Evolutionary conservation across 1,139 yeast species (phyloP).

Genomic region (Blastobotrys aristatus): DNA sequence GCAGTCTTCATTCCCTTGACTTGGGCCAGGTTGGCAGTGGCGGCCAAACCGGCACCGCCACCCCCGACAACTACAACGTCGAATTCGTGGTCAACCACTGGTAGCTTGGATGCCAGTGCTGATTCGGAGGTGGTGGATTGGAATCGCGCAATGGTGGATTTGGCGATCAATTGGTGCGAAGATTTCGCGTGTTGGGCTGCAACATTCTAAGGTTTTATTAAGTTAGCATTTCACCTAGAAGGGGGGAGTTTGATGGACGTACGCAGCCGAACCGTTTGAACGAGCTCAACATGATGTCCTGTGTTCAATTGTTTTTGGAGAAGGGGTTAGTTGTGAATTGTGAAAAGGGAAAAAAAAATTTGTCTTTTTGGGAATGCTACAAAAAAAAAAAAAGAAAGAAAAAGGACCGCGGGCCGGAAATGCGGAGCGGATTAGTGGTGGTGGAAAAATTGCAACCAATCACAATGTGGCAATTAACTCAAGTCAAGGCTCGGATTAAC

Average conservation of each 20-base stretch:
- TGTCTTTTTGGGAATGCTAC: neutral
- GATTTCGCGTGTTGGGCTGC: neutral
- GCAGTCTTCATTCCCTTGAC: slow-evolving; percentile 93
- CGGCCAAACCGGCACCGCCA: slow-evolving; percentile 98
- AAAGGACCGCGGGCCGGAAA: neutral
- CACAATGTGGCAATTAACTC: neutral
- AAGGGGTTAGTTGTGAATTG: too few relatives aligned
- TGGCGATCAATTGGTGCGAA: neutral
- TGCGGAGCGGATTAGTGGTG: neutral
- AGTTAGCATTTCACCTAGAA: too few relatives aligned
- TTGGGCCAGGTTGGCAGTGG: slow-evolving; percentile 95
- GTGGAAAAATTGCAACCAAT: neutral
- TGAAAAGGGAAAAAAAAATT: neutral
- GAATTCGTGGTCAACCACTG: slow-evolving; percentile 89
- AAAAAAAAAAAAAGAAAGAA: too few relatives aligned
- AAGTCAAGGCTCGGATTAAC: neutral
- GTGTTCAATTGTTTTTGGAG: neutral
- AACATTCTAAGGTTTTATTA: neutral
- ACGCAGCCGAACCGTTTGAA: slow-evolving; percentile 1
- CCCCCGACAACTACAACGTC: slow-evolving; percentile 98
- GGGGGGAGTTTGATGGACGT: too few relatives aligned
- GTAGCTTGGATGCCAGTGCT: slow-evolving; percentile 38
- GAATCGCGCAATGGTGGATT: neutral
- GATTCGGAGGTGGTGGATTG: neutral
- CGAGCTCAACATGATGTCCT: neutral